These are phyloP conservation scores for Trypanosoma lewisi DNA, from an alignment of 208 protist genomes.

Conservation along the genomic window DNA sequence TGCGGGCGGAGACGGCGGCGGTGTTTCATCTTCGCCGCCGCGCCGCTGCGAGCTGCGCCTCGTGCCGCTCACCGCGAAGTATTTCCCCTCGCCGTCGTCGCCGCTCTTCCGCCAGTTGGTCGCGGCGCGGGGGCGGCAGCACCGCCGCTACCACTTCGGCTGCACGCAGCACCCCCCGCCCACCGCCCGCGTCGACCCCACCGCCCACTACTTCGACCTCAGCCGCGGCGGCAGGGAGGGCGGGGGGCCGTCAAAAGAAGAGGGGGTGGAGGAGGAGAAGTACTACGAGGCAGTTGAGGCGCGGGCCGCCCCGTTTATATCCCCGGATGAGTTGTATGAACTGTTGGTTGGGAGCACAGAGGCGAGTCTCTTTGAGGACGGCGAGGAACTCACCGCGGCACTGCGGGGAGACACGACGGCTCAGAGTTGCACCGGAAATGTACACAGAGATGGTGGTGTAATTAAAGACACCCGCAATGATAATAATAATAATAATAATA, in stretches of 20 bases:
- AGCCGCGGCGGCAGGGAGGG: not conserved
- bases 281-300: not conserved
- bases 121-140: conserved; percentile 33
- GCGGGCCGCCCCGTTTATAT: conserved; percentile 28
- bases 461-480: not conserved
- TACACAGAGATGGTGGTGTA: not conserved
- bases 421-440: not conserved
- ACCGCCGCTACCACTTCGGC: conserved; percentile 60
- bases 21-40: not conserved
- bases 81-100: conserved; percentile 39
- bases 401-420: conserved; percentile 15
- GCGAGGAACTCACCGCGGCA: conserved; percentile 15
- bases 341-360: conserved; percentile 38
- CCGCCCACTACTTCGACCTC: conserved; percentile 37
- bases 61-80: conserved; percentile 43
- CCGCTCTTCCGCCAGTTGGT: conserved; percentile 55
- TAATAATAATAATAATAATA: not conserved
- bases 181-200: conserved; percentile 41
- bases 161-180: conserved; percentile 39
- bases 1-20: not conserved
- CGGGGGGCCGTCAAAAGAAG: not conserved
- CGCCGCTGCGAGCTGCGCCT: conserved; percentile 44
- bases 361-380: conserved; percentile 28
- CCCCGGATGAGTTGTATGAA: conserved; percentile 33
- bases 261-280: not conserved